Evolutionary conservation across 768 basidiomycete species (phyloP).

Genomic region (Obba rivulosa): DNA sequence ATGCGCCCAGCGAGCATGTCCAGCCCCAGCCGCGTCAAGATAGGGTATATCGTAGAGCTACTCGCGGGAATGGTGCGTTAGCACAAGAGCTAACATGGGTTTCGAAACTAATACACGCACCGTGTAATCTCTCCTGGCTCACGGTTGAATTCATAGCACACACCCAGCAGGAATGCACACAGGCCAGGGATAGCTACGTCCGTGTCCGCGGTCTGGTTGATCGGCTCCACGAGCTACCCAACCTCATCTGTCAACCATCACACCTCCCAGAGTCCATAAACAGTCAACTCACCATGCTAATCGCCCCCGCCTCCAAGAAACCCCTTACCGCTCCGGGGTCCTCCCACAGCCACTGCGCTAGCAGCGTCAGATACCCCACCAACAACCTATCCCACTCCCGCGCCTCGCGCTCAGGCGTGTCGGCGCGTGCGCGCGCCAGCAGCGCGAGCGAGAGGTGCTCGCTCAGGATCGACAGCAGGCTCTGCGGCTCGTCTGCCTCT

Average conservation of each 20-base stretch:
- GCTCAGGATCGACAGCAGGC: conserved; percentile 76
- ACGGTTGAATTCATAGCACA: conserved; percentile 95
- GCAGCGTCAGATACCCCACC: conserved; percentile 75
- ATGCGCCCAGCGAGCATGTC: conserved; percentile 87
- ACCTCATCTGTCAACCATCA: neutral
- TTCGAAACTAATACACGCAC: conserved; percentile 36
- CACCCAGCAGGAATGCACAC: conserved; percentile 85
- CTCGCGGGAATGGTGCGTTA: neutral
- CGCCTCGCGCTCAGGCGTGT: conserved; percentile 63
- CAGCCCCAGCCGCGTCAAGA: conserved; percentile 84
- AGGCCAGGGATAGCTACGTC: conserved; percentile 87
- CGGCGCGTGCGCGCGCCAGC: conserved; percentile 64
- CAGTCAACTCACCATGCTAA: conserved; percentile 74
- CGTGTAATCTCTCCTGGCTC: conserved; percentile 95
- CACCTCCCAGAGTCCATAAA: neutral
- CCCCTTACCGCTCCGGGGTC: conserved; percentile 83
- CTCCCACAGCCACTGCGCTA: conserved; percentile 96
- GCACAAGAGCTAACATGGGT: neutral
- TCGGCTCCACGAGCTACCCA: conserved; percentile 83
- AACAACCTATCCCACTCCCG: conserved; percentile 90
- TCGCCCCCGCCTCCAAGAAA: conserved; percentile 85
- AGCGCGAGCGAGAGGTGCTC: conserved; percentile 89
- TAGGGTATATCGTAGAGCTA: conserved; percentile 83
- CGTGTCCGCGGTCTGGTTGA: conserved; percentile 83
- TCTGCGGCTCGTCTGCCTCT: conserved; percentile 54